Evolutionary conservation across 805 yeast species (phyloP).

Genomic region (Kuraishia borneana): DNA sequence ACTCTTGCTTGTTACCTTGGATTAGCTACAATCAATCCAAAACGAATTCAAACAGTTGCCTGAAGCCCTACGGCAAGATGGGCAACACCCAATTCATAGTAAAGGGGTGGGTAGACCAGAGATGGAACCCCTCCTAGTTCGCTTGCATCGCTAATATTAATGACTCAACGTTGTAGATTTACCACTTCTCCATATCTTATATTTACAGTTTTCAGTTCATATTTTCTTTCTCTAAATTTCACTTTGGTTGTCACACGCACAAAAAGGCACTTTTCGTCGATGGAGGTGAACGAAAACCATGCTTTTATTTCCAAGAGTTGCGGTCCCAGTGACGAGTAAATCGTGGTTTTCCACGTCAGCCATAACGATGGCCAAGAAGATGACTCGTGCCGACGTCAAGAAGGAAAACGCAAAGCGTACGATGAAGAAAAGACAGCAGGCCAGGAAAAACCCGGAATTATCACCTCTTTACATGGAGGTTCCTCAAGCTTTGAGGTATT

Average conservation of each 20-base stretch:
- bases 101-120: constrained; percentile 36
- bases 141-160: no score
- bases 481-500: constrained; percentile 59
- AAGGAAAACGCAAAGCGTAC: constrained; percentile 8
- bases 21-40: constrained; percentile 7
- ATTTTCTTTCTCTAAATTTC: neutral
- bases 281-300: no score
- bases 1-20: constrained; percentile 16
- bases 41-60: constrained; percentile 10
- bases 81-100: constrained; percentile 31
- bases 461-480: constrained; percentile 64
- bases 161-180: no score
- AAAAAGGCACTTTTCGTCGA: no score
- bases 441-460: constrained; percentile 28
- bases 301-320: no score
- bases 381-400: constrained; percentile 1
- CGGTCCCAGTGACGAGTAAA: no score
- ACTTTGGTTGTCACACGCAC: neutral
- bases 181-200: no score
- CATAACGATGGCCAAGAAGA: constrained; percentile 1
- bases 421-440: constrained; percentile 17
- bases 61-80: constrained; percentile 16
- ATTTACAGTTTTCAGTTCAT: neutral
- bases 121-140: constrained; percentile 30
- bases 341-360: neutral